Conservation (phyloP, 2,329 filamentous ascomycete species). For the Fusarium musae region DNA sequence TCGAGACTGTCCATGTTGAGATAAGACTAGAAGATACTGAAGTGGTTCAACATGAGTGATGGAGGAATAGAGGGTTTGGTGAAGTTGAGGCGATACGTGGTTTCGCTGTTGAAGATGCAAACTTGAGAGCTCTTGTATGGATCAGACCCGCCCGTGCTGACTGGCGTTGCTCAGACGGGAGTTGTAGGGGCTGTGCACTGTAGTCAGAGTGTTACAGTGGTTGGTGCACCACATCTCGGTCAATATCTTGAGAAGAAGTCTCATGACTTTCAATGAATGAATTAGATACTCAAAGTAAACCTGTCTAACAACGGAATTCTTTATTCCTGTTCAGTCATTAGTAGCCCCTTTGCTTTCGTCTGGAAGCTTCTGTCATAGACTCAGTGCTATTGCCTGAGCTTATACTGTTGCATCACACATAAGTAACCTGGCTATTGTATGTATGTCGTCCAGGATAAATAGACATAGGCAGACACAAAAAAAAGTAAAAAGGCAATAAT, state of each 20-base stretch:
- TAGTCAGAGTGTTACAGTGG: constrained; percentile 2
- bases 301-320: rapidly evolving
- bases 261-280: background rate
- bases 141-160: constrained; percentile 33
- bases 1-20: constrained; percentile 29
- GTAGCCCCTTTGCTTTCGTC: too few species aligned
- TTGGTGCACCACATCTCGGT: background rate
- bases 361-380: background rate
- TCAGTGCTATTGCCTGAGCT: background rate
- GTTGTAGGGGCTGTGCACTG: constrained; percentile 35
- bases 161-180: constrained; percentile 11
- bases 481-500: rapidly evolving
- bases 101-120: constrained; percentile 20
- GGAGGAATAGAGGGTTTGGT: background rate
- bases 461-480: background rate
- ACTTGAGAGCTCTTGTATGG: constrained; percentile 29
- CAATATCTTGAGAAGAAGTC: background rate
- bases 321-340: background rate
- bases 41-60: background rate
- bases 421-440: background rate
- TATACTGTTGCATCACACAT: background rate
- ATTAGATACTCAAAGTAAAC: background rate
- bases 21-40: background rate
- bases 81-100: constrained; percentile 32
- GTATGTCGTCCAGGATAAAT: background rate